Base-by-base conservation (phyloP, 345 rosid species). In the Acer negundo region DNA sequence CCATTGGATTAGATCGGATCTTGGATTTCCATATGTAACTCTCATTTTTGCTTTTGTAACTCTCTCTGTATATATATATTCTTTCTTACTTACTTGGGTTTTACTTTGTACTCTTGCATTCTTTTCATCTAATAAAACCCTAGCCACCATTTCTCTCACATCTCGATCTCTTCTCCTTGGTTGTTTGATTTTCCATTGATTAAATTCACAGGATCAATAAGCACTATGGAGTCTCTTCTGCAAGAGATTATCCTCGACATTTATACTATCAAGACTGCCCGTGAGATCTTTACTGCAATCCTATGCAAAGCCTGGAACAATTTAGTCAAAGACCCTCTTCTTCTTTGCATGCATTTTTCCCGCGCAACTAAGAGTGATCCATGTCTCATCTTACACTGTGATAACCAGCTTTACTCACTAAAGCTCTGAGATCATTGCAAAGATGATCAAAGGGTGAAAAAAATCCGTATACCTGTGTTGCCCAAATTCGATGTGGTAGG, bases 401-500 rank as follows among this genome's bases (percentile, higher is more conserved):
- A 85, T 62, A 86, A 84, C 81, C 81, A 80, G 78, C 85, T 90
- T 67, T 67, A 69, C 40, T 85, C 77, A 19, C 77, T 75, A 2
- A 87, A 89, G 66, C 75, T 87, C 15, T 74, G 84, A 0, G 82
- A 13, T 0, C 5, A 3, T 31, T 4, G 8, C 1, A 73, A 59
- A 22, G 74, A 44, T 6, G 68, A 64, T 11, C 19, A 65, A 10
- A 67, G 55, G 56, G 81, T 83, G 67, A 80, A 83, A 72, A 84
- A 67, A 77, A 75, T 87, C 44, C 28, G 24, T 23, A 40, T 47
- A 13, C 89, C 87, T 1, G n/a, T 20, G 40, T 80, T 84, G 81
- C 79, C 80, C 0, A 86, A 86, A 55, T 88, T 85, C 40, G 84
- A 88, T 6, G 82, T 85, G 35, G 77, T 81, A 15, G 89, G 88